Percentiles rank a stretch among this genome's conserved stretches.
phyloP scores from a whole-genome alignment of 345 rosid species.

The Eucalyptus globulus region DNA sequence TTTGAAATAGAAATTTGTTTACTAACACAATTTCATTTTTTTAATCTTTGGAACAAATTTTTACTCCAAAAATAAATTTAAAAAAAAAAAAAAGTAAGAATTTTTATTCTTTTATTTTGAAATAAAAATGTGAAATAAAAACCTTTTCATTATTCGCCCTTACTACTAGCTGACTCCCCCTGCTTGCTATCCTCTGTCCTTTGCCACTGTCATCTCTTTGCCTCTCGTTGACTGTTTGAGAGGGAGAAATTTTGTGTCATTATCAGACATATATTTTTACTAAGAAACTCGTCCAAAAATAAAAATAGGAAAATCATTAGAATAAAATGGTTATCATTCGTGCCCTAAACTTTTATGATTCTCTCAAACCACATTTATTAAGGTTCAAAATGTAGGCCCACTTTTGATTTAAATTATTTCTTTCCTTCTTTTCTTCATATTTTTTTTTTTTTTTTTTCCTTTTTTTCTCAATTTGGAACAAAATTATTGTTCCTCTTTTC shows the following conservation, averaged over 20 bases:
- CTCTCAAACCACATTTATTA: neutral
- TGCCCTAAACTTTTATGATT: neutral
- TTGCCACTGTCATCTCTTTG: fast-evolving
- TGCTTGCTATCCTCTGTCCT: too few species aligned
- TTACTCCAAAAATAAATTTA: too few species aligned
- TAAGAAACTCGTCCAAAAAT: too few species aligned
- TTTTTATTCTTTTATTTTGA: too few species aligned
- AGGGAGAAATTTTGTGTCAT: fast-evolving
- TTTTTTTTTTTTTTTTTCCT: fast-evolving
- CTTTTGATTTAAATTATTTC: neutral
- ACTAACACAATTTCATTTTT: too few species aligned
- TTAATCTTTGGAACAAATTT: too few species aligned
- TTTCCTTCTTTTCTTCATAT: neutral
- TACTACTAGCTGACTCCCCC: fast-evolving
- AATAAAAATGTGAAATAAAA: too few species aligned
- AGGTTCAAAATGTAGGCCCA: neutral
- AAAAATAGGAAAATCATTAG: too few species aligned
- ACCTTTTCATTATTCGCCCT: fast-evolving
- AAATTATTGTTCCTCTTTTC: neutral
- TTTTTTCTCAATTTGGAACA: neutral
- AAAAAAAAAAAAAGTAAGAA: too few species aligned
- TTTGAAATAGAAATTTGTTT: too few species aligned
- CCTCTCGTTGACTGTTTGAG: fast-evolving
- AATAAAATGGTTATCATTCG: too few species aligned
- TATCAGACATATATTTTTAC: too few species aligned